Conservation (phyloP, 805 yeast species). For the Nakazawaea holstii region DNA sequence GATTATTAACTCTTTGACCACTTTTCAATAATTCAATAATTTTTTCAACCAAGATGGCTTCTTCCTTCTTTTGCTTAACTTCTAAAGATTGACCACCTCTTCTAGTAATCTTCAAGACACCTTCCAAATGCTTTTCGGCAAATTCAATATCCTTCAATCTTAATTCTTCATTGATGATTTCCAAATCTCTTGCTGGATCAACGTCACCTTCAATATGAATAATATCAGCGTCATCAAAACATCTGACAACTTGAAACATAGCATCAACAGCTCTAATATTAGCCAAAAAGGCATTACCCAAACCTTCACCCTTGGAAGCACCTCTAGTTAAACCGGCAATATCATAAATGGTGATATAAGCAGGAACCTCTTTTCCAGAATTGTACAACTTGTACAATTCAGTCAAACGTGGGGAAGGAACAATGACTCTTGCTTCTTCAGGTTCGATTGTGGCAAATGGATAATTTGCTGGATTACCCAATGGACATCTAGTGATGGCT, state of each 20-base stretch:
- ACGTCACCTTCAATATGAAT: constrained; percentile 62
- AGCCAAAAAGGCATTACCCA: constrained; percentile 68
- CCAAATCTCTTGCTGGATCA: constrained; percentile 59
- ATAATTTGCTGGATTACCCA: constrained; percentile 66
- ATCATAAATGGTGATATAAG: constrained; percentile 55
- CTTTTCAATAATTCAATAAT: constrained; percentile 59
- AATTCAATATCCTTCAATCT: constrained; percentile 63
- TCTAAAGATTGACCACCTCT: constrained; percentile 64
- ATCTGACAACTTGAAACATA: constrained; percentile 62
- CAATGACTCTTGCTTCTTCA: constrained; percentile 54
- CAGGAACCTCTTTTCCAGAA: constrained; percentile 47
- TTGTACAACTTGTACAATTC: constrained; percentile 40
- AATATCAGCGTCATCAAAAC: constrained; percentile 58
- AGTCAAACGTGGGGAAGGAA: constrained; percentile 45
- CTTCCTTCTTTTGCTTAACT: constrained; percentile 60
- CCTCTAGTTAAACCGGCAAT: constrained; percentile 69
- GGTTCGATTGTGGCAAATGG: constrained; percentile 79
- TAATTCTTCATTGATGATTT: constrained; percentile 60
- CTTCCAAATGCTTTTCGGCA: constrained; percentile 65
- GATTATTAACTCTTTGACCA: constrained; percentile 57
- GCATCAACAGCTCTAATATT: constrained; percentile 72
- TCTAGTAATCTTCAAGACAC: constrained; percentile 48
- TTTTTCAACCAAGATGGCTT: constrained; percentile 50
- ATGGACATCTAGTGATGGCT: constrained; percentile 53
- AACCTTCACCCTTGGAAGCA: constrained; percentile 60